phyloP scores from a whole-genome alignment of 148 eudicot genomes.

The Amaranthus cruentus region DNA sequence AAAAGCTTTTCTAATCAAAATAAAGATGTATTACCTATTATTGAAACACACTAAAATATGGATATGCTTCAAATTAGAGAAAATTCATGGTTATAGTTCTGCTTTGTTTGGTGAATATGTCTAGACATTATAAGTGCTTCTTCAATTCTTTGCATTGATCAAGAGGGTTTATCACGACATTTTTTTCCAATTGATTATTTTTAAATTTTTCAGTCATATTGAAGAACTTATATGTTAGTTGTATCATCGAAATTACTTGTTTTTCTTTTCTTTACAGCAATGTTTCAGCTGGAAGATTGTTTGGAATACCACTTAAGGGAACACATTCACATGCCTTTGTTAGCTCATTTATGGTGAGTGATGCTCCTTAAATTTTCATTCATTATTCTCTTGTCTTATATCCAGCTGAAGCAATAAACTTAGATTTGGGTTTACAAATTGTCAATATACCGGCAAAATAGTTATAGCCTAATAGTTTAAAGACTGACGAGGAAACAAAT shows the following conservation, averaged over 20 bases:
- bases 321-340: slow-evolving; percentile 99
- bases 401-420: not conserved
- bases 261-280: slow-evolving; percentile 50
- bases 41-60: not conserved
- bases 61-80: not conserved
- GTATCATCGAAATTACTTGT: slow-evolving; percentile 14
- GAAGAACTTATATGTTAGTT: not conserved
- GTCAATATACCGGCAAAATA: not conserved
- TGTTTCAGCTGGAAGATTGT: slow-evolving; percentile 89
- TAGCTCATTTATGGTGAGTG: slow-evolving; percentile 77
- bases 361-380: not conserved
- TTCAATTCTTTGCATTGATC: not conserved
- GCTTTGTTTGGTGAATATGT: not conserved
- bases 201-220: not conserved
- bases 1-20: not conserved
- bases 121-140: not conserved
- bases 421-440: slow-evolving; percentile 2
- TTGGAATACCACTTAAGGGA: slow-evolving; percentile 94
- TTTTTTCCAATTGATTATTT: not conserved
- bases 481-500: too few relatives aligned
- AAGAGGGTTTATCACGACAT: not conserved
- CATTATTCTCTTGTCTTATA: not conserved
- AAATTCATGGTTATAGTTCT: not conserved
- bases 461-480: too few relatives aligned
- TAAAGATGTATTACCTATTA: not conserved